A percentile compares a stretch with the other conserved stretches of the same genome.
These are phyloP conservation scores for Ophiosphaerella narmari DNA, from an alignment of 2,329 filamentous ascomycete species.

Conservation along the genomic window DNA sequence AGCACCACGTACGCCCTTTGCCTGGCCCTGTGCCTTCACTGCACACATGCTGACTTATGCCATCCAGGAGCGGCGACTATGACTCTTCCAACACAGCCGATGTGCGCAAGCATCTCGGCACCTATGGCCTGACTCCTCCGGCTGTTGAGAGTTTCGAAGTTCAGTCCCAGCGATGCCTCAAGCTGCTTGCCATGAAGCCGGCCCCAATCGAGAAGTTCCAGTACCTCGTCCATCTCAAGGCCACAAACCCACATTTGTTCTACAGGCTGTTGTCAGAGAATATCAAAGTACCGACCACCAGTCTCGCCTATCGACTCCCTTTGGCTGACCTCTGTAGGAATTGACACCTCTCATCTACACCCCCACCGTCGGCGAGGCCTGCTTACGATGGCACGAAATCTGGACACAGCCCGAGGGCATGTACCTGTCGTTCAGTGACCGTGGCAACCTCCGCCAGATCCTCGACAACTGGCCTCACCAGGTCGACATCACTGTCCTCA, in stretches of 20 bases:
- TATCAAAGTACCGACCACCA: constrained; percentile 54
- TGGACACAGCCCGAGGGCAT: constrained; percentile 94
- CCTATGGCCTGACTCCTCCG: constrained; percentile 59
- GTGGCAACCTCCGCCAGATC: constrained; percentile 85
- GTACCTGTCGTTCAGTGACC: constrained; percentile 95
- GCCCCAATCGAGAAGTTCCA: constrained; percentile 82
- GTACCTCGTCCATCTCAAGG: constrained; percentile 76
- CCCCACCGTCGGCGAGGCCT: constrained; percentile 92
- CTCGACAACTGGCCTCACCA: constrained; percentile 92
- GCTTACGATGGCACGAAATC: constrained; percentile 92
- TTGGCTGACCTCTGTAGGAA: constrained; percentile 58
- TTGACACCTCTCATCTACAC: constrained; percentile 86
- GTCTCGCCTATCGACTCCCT: not conserved
- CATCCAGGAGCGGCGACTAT: constrained; percentile 51
- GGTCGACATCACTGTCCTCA: constrained; percentile 95
- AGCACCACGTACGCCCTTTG: constrained; percentile 42
- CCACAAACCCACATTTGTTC: constrained; percentile 79
- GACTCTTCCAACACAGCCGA: constrained; percentile 56
- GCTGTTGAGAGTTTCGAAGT: constrained; percentile 55
- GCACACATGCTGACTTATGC: constrained; percentile 16
- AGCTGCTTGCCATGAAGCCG: constrained; percentile 71
- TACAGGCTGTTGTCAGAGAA: constrained; percentile 79
- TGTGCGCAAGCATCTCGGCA: constrained; percentile 56
- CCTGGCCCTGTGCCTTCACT: not conserved
- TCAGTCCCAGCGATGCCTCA: constrained; percentile 63